These are phyloP conservation scores for Sistotremastrum niveocremeum DNA, from an alignment of 768 basidiomycete species.

Conservation along the genomic window DNA sequence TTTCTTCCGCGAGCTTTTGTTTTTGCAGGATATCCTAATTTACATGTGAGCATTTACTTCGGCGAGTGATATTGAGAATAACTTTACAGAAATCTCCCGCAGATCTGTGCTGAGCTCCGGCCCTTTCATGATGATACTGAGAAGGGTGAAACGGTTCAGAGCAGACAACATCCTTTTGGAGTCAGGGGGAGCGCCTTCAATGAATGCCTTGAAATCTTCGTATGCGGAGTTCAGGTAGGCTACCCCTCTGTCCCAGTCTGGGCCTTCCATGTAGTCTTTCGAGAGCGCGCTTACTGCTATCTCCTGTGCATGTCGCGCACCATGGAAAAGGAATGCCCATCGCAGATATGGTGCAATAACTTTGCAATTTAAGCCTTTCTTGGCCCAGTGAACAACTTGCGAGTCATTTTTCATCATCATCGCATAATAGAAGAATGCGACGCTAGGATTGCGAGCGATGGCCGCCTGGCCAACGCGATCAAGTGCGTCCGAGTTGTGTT, in stretches of 20 bases:
- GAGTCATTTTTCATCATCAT: slow-evolving; percentile 36
- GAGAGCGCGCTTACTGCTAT: slow-evolving; percentile 26
- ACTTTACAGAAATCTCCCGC: slow-evolving; percentile 34
- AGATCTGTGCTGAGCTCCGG: slow-evolving; percentile 35
- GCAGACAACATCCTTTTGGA: slow-evolving; percentile 46
- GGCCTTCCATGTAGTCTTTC: slow-evolving; percentile 7
- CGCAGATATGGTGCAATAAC: slow-evolving; percentile 40
- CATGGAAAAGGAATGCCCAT: slow-evolving; percentile 45
- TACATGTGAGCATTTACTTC: neutral
- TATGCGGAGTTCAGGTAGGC: slow-evolving; percentile 46
- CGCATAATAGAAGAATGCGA: slow-evolving; percentile 54
- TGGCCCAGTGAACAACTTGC: slow-evolving; percentile 42
- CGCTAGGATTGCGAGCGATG: slow-evolving; percentile 40
- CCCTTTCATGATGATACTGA: slow-evolving; percentile 39
- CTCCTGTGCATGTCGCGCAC: slow-evolving; percentile 45
- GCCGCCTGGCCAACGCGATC: slow-evolving; percentile 24
- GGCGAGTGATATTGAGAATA: too few relatives aligned
- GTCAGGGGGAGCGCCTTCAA: slow-evolving; percentile 46
- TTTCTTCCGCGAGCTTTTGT: slow-evolving; percentile 40
- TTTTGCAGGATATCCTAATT: slow-evolving; percentile 23
- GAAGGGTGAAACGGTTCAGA: slow-evolving; percentile 43
- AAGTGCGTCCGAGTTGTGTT: slow-evolving; percentile 31
- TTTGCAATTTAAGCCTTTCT: slow-evolving; percentile 51
- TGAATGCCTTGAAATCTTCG: slow-evolving; percentile 45
- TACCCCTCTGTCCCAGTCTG: slow-evolving; percentile 44